Conservation (phyloP, 805 yeast species). For the Candida takata region DNA sequence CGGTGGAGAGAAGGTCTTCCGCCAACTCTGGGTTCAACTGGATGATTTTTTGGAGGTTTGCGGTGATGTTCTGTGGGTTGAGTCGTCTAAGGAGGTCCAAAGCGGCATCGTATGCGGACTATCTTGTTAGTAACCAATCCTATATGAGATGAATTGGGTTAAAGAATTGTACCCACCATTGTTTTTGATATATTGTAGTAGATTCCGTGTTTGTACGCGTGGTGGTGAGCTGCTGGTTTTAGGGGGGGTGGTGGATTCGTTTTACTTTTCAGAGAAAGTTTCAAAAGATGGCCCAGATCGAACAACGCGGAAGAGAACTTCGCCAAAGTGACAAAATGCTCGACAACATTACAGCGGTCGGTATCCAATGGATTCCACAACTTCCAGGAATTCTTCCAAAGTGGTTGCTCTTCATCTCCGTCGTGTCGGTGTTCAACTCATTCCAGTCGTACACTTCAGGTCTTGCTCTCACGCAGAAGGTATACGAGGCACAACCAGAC, state of each 20-base stretch:
- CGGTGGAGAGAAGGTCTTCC: constrained; percentile 78
- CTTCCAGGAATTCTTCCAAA: constrained; percentile 60
- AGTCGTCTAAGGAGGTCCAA: constrained; percentile 70
- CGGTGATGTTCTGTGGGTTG: constrained; percentile 54
- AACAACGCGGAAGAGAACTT: too few species aligned
- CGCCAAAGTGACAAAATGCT: too few species aligned
- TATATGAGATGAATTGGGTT: too few species aligned
- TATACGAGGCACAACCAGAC: constrained; percentile 58
- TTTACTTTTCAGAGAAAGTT: too few species aligned
- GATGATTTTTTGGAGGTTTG: constrained; percentile 34
- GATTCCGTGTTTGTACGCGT: too few species aligned
- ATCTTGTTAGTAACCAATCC: too few species aligned
- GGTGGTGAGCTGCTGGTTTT: too few species aligned
- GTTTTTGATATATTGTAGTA: too few species aligned
- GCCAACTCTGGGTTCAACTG: constrained; percentile 58
- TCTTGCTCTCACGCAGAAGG: constrained; percentile 65
- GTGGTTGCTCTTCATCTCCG: constrained; percentile 75
- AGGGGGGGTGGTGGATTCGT: too few species aligned
- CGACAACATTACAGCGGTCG: constrained; percentile 23
- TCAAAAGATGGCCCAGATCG: too few species aligned
- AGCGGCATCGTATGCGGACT: constrained; percentile 73
- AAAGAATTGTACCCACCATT: too few species aligned
- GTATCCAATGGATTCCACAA: constrained; percentile 31
- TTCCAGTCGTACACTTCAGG: constrained; percentile 78
- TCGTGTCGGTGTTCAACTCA: constrained; percentile 89